Percentiles rank a stretch among this genome's conserved stretches.
These are phyloP conservation scores for Nigrospora sphaerica DNA, from an alignment of 2,329 filamentous ascomycete species.

Conservation along the genomic window DNA sequence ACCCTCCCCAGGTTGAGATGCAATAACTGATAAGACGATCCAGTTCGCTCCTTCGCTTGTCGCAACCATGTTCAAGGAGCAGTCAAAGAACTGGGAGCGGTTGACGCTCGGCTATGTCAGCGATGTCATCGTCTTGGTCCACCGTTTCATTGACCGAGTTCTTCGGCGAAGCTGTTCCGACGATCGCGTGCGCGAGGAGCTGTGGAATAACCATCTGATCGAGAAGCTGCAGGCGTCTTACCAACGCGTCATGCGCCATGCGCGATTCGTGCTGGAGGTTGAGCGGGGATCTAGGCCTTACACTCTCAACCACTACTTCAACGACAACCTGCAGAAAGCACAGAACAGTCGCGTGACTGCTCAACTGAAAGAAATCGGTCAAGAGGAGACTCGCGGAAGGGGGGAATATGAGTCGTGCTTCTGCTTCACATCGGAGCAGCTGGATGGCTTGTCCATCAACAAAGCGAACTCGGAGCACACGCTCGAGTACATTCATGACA, in stretches of 20 bases:
- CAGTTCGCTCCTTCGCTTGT: constrained; percentile 21
- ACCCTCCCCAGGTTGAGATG: too few relatives aligned
- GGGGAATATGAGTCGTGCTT: constrained; percentile 5
- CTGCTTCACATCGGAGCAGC: constrained; percentile 8
- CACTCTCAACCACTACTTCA: constrained; percentile 46
- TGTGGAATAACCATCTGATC: constrained; percentile 30
- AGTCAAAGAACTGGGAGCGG: constrained; percentile 38
- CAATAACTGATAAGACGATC: background rate
- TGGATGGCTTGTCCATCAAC: constrained; percentile 14
- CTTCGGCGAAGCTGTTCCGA: constrained; percentile 35
- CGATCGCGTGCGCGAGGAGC: constrained; percentile 24
- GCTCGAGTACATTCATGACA: constrained; percentile 50
- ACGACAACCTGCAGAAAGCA: constrained; percentile 19
- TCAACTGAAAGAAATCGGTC: constrained; percentile 7
- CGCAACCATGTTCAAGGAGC: constrained; percentile 35
- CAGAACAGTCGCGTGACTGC: constrained; percentile 14
- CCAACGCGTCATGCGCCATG: constrained; percentile 32
- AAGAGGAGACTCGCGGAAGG: too few relatives aligned
- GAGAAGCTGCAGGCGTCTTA: constrained; percentile 36
- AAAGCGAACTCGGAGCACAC: constrained; percentile 24
- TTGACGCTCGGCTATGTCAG: constrained; percentile 37
- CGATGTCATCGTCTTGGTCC: constrained; percentile 32
- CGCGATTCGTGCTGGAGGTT: constrained; percentile 38
- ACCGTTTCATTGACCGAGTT: constrained; percentile 35
- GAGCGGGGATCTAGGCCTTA: constrained; percentile 32